phyloP scores from a whole-genome alignment of 345 rosid genomes.

The Citrus trifoliata region DNA sequence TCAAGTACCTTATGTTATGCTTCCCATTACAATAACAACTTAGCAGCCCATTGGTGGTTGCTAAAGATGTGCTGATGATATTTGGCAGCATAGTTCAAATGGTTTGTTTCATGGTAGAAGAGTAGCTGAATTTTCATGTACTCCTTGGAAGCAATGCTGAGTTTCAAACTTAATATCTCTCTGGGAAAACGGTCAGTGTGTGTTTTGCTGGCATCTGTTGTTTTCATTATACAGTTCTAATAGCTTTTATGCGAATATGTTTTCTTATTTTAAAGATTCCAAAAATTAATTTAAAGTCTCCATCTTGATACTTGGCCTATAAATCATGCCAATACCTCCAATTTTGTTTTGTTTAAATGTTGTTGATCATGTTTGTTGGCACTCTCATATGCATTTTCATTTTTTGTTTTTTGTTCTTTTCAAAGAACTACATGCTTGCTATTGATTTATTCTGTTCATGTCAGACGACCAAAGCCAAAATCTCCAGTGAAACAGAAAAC shows the following conservation, averaged over 20 bases:
- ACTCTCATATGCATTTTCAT: neutral
- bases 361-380: neutral
- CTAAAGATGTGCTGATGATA: neutral
- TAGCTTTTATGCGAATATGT: neutral
- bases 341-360: neutral
- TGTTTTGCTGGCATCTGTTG: too few relatives aligned
- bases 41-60: neutral
- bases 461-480: constrained; percentile 30
- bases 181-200: neutral
- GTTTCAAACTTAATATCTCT: neutral
- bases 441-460: neutral
- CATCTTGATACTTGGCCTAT: neutral
- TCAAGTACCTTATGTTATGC: neutral
- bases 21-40: neutral
- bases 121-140: neutral
- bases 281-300: neutral
- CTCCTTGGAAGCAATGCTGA: neutral
- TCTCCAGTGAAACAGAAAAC: constrained; percentile 11
- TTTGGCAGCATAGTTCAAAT: neutral
- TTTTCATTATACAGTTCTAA: neutral
- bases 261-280: neutral
- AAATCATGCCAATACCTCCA: neutral
- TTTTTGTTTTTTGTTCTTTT: neutral
- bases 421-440: neutral
- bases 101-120: neutral